Evolutionary conservation across 2,329 filamentous ascomycete genomes (phyloP).

Genomic region (Penicillium griseofulvum): DNA sequence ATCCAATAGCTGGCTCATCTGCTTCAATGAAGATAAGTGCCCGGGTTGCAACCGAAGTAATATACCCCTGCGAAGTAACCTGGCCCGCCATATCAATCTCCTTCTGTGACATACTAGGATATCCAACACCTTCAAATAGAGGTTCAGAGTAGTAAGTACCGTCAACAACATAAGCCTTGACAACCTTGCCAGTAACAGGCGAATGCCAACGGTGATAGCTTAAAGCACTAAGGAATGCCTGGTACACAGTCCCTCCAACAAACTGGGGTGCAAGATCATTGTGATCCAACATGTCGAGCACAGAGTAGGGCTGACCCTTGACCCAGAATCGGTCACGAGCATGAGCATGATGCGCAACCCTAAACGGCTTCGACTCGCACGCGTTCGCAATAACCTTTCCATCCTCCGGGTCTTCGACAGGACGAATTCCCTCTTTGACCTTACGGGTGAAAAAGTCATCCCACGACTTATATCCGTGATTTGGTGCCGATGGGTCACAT

Average conservation of each 20-base stretch:
- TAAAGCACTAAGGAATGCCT: slow-evolving; percentile 65
- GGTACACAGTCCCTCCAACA: slow-evolving; percentile 64
- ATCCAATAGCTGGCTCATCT: slow-evolving; percentile 62
- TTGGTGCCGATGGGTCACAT: slow-evolving; percentile 25
- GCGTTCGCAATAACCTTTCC: slow-evolving; percentile 58
- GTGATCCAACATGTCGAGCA: slow-evolving; percentile 61
- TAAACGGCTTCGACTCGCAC: slow-evolving; percentile 63
- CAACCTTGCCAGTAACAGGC: slow-evolving; percentile 62
- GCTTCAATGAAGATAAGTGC: slow-evolving; percentile 70
- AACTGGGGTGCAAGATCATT: slow-evolving; percentile 55
- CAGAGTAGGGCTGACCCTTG: slow-evolving; percentile 67
- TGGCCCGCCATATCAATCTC: slow-evolving; percentile 30
- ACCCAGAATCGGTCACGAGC: slow-evolving; percentile 64
- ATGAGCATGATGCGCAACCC: slow-evolving; percentile 51
- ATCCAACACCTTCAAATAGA: slow-evolving; percentile 49
- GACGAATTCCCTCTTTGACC: slow-evolving; percentile 55
- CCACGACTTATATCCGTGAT: slow-evolving; percentile 63
- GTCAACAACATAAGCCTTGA: slow-evolving; percentile 56
- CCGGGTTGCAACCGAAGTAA: slow-evolving; percentile 66
- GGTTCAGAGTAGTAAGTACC: slow-evolving; percentile 69
- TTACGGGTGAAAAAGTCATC: slow-evolving; percentile 67
- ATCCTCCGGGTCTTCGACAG: slow-evolving; percentile 55
- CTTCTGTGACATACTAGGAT: slow-evolving; percentile 23
- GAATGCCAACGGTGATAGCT: slow-evolving; percentile 72
- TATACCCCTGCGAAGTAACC: slow-evolving; percentile 59